Percentiles rank a stretch among this genome's conserved stretches.
These are phyloP conservation scores for Austroboletus niveus DNA, from an alignment of 1,284 basidiomycete species.

Conservation along the genomic window DNA sequence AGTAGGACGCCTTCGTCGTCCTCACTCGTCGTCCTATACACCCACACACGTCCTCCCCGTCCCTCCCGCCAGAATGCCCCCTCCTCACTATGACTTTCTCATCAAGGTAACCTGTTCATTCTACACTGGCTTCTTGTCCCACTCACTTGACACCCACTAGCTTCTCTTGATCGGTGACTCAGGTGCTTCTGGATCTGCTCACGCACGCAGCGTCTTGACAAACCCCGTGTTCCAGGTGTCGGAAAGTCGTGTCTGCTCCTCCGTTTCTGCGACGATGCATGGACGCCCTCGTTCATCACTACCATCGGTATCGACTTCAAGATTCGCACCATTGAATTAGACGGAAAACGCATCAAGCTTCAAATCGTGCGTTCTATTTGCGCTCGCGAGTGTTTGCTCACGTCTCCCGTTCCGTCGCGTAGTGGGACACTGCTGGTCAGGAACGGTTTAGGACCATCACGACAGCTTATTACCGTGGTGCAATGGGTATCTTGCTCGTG, in stretches of 20 bases:
- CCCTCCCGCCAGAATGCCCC: slow-evolving; percentile 54
- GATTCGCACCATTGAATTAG: slow-evolving; percentile 95
- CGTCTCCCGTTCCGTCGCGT: slow-evolving; percentile 1
- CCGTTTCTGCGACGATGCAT: slow-evolving; percentile 99
- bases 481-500: slow-evolving; percentile 98
- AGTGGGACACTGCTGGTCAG: slow-evolving; percentile 99
- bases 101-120: slow-evolving; percentile 66
- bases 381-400: slow-evolving; percentile 6
- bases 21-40: neutral
- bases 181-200: slow-evolving; percentile 46
- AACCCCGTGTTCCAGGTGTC: slow-evolving; percentile 59
- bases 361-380: slow-evolving; percentile 73
- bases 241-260: slow-evolving; percentile 98
- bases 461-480: slow-evolving; percentile 99
- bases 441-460: slow-evolving; percentile 99
- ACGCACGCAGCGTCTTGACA: neutral
- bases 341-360: slow-evolving; percentile 94
- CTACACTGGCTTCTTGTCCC: neutral
- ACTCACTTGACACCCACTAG: slow-evolving; percentile 37
- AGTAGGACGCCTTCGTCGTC: neutral
- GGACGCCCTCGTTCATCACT: slow-evolving; percentile 99
- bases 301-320: slow-evolving; percentile 98
- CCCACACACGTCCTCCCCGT: neutral
- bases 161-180: slow-evolving; percentile 97
- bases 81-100: slow-evolving; percentile 87